Evolutionary conservation across 345 rosid species (phyloP).

Genomic region (Melaleuca quinquenervia): DNA sequence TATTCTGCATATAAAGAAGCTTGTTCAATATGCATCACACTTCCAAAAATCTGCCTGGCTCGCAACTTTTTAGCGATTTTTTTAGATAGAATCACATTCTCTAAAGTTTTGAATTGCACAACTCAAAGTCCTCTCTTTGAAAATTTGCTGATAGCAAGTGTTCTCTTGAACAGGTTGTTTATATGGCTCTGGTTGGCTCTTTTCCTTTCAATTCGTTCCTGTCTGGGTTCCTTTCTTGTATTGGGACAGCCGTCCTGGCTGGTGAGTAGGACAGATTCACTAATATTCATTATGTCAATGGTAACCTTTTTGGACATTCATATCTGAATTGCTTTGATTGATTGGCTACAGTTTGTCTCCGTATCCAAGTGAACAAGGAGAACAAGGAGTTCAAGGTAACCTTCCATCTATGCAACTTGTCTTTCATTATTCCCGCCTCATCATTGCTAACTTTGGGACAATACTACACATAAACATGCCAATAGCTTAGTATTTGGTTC

Average conservation of each 20-base stretch:
- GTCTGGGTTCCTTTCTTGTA: conserved; percentile 94
- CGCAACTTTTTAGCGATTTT: neutral
- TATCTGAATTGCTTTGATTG: neutral
- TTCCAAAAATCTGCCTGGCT: conserved; percentile 50
- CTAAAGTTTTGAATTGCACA: neutral
- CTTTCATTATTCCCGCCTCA: neutral
- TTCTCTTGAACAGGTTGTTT: conserved; percentile 46
- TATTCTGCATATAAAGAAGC: neutral
- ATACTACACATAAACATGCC: neutral
- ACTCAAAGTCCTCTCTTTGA: neutral
- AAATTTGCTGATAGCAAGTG: neutral
- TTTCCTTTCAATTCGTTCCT: conserved; percentile 99
- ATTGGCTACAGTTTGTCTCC: conserved; percentile 72
- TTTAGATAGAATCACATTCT: neutral
- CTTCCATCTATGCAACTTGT: neutral
- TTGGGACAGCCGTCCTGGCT: conserved; percentile 96
- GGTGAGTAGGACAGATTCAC: conserved; percentile 64
- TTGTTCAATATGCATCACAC: neutral
- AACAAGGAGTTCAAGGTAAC: conserved; percentile 56
- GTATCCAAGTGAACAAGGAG: conserved; percentile 98
- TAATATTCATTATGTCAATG: neutral
- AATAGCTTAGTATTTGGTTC: neutral
- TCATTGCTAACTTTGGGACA: neutral
- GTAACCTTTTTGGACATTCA: neutral
- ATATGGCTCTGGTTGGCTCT: conserved; percentile 95